Base-by-base conservation (phyloP, 371 early-diverging fungal species). In the Batkoa obscura region DNA sequence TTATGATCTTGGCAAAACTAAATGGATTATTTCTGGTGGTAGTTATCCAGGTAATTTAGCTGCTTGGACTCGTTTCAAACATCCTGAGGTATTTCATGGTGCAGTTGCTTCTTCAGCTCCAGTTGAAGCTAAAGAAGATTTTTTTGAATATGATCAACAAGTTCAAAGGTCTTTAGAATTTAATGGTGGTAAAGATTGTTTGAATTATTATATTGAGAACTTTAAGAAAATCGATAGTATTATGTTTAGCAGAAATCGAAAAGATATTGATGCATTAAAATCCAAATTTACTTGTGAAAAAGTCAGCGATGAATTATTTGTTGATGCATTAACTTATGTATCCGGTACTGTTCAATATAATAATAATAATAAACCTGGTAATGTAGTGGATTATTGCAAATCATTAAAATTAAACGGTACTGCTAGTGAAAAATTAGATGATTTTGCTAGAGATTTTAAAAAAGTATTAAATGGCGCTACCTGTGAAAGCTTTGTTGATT, bases 101-200 rank as follows among this genome's bases (percentile, higher is more conserved):
- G 83, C 80, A 1, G 76, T 81, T 42, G 76, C 82, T 6, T 83
- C 83, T 23, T 83, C 84, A 2, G 82, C 76, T 13, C 83, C 86
- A 15, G 68, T 84, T 1, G 68, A 73, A 2, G 72, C 73, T 15
- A 64, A 65, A 6, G 59, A 68, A 6, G 74, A 80, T 46, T 82
- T 74, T 58, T 82, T 72, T 53, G 70, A 82, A 51, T 80, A 78
- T 59, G 77, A 72, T 38, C 47, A 49, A 23, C 8, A 6, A 2
- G 56, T 55, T 2, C 34, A 37, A 13, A 1, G 2, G 10, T 8
- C 57, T 48, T 13, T 57, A 5, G 70, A 73, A 17, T 76, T 78
- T 48, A 65, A 69, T 6, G 50, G 65, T 67, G 43, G 46, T 2
- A 6, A 43, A 36, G 38, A 34, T 13, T 47, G 47, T 15, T 1